These are phyloP conservation scores for Panellus pusillus DNA, from an alignment of 768 basidiomycete species.

Conservation along the genomic window DNA sequence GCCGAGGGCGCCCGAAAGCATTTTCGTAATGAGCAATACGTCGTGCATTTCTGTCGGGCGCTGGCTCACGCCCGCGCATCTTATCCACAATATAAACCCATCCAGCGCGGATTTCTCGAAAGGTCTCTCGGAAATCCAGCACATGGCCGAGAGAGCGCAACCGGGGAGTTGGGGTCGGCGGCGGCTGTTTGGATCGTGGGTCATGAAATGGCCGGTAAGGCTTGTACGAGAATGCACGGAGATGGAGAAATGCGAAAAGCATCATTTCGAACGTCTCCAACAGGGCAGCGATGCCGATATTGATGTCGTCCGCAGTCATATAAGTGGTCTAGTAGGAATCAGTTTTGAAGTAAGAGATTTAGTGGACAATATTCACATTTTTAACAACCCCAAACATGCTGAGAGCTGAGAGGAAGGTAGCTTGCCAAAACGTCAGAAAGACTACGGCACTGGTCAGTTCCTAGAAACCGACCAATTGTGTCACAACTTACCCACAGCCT, in stretches of 20 bases:
- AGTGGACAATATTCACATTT: too few species aligned
- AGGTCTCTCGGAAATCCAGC: slow-evolving; percentile 70
- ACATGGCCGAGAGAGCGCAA: slow-evolving; percentile 60
- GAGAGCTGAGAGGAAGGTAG: slow-evolving; percentile 56
- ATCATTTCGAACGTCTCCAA: slow-evolving; percentile 77
- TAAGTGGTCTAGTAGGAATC: slow-evolving; percentile 47
- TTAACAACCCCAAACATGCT: slow-evolving; percentile 61
- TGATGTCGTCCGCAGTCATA: slow-evolving; percentile 75
- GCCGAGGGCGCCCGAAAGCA: slow-evolving; percentile 43
- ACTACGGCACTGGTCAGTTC: slow-evolving; percentile 34
- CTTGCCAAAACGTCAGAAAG: slow-evolving; percentile 80
- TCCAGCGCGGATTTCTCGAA: slow-evolving; percentile 59
- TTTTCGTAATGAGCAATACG: slow-evolving; percentile 43
- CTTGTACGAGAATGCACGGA: slow-evolving; percentile 71
- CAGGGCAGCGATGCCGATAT: slow-evolving; percentile 68
- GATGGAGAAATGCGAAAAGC: slow-evolving; percentile 70
- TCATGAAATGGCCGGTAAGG: slow-evolving; percentile 46
- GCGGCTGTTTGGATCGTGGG: slow-evolving; percentile 29
- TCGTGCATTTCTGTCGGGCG: slow-evolving; percentile 42
- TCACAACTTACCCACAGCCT: slow-evolving; percentile 58
- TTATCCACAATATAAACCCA: slow-evolving; percentile 57
- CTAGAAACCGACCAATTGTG: background rate
- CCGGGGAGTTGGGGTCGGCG: slow-evolving; percentile 47
- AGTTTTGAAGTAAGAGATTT: background rate
- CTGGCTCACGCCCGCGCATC: slow-evolving; percentile 55